These are phyloP conservation scores for Geotrichum carabidarum DNA, from an alignment of 1,139 yeast genomes.

Conservation along the genomic window DNA sequence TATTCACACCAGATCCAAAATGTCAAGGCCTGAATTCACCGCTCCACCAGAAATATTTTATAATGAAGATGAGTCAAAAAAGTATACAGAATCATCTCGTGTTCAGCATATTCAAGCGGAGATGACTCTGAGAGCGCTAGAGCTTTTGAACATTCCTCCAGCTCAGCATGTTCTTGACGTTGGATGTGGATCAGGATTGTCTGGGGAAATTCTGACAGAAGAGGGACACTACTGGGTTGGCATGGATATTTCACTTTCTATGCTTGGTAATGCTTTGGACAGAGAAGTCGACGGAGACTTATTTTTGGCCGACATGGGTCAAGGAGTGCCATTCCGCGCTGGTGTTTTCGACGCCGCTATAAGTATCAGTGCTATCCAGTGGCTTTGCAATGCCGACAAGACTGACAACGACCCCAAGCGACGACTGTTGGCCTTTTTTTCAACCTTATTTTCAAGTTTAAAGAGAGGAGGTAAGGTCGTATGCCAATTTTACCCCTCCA, in stretches of 20 bases:
- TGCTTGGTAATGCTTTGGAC: slow-evolving; percentile 92
- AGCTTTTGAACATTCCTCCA: slow-evolving; percentile 66
- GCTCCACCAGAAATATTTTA: slow-evolving; percentile 98
- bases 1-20: slow-evolving; percentile 29
- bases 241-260: slow-evolving; percentile 91
- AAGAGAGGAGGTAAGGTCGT: slow-evolving; percentile 95
- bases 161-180: slow-evolving; percentile 74
- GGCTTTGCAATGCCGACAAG: slow-evolving; percentile 96
- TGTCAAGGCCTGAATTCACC: slow-evolving; percentile 96
- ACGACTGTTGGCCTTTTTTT: slow-evolving; percentile 76
- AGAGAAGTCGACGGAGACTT: slow-evolving; percentile 92
- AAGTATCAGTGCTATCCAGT: slow-evolving; percentile 90
- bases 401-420: slow-evolving; percentile 78
- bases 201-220: slow-evolving; percentile 89
- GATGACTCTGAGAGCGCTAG: slow-evolving; percentile 92
- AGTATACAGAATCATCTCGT: slow-evolving; percentile 89
- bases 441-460: slow-evolving; percentile 77
- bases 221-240: slow-evolving; percentile 96
- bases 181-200: slow-evolving; percentile 96
- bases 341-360: slow-evolving; percentile 97
- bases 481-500: slow-evolving; percentile 93
- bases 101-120: slow-evolving; percentile 97
- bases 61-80: slow-evolving; percentile 80
- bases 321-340: slow-evolving; percentile 90
- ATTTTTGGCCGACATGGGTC: slow-evolving; percentile 86